Evolutionary conservation across 2,329 filamentous ascomycete genomes (phyloP), one percentile per base, ranked within the genome.

Genomic region (Aspergillus felis): DNA sequence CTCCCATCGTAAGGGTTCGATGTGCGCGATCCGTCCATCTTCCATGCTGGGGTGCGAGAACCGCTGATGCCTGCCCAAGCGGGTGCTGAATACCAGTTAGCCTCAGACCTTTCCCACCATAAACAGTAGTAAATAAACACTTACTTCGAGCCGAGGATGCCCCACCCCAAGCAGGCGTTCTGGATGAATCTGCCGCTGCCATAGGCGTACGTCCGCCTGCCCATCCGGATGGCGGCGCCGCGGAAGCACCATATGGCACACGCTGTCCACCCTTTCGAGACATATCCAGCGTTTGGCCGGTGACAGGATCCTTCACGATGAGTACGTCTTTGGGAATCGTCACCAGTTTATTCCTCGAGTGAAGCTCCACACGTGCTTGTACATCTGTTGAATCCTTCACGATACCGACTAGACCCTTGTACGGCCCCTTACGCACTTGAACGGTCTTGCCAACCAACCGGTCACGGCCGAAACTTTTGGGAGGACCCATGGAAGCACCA

Each of bases 301-400:
- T 93, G 55, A 88, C 76, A 61, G 83, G 80, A 61, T 99, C 93
- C 74, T 93, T 92, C 76, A 95, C 89, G 25, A 84, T 85, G n/a
- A 99, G 78, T 57, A 88, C 85, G 10, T 89, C 87, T 71, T 95
- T 95, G 22, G 87, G 84, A 38, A 97, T 85, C 7, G 88, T 92
- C 60, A 97, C 86, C 17, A 90, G 89, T 80, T 97, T 97, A 77
- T 87, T 91, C 79, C 96, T 96, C 5, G 92, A 92, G 71, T 97
- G 93, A 42, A 99, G 79, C 76, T 99, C 94, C 46, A 99, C 89
- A 61, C 92, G 89, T 29, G 91, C 93, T 68, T 89, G 86, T 3
- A 85, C 85, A 66, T 95, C 92, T 6, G 91, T 96, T 0, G 93
- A 89, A 71, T 97, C 93, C 72, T 96, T 97, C 66, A 99, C 92